Evolutionary conservation across 768 basidiomycete species (phyloP).

Genomic region (Suillus cothurnatus): DNA sequence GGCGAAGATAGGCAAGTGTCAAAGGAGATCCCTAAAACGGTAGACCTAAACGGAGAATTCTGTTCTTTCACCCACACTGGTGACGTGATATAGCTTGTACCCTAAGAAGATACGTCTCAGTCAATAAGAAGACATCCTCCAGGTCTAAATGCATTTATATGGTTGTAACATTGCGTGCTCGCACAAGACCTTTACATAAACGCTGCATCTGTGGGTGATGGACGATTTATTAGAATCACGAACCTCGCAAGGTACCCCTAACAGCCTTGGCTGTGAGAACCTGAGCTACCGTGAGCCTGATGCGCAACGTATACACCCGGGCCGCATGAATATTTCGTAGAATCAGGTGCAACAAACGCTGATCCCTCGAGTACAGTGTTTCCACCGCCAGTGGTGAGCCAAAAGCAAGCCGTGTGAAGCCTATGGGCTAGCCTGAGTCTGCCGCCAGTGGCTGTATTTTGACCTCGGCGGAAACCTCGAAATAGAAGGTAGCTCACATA

Average conservation of each 20-base stretch:
- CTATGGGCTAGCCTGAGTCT: too few species aligned
- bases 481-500: too few species aligned
- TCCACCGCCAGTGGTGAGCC: too few species aligned
- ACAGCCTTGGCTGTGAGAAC: not conserved
- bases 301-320: not conserved
- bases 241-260: not conserved
- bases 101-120: not conserved
- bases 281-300: not conserved
- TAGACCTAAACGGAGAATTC: not conserved
- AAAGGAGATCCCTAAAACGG: not conserved
- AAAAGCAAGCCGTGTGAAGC: too few species aligned
- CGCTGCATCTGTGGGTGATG: not conserved
- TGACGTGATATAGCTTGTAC: not conserved
- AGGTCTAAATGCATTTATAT: not conserved
- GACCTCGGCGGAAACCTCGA: too few species aligned
- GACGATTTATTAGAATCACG: not conserved
- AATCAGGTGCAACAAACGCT: not conserved
- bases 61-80: conserved; percentile 2
- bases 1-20: not conserved
- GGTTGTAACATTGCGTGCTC: not conserved
- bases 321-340: not conserved
- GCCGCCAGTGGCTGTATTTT: too few species aligned
- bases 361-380: not conserved
- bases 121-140: not conserved
- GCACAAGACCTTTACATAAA: not conserved